A percentile compares a stretch with the other conserved stretches of the same genome.
These are phyloP conservation scores for Diddensiella santjacobensis DNA, from an alignment of 805 yeast species.

Conservation along the genomic window DNA sequence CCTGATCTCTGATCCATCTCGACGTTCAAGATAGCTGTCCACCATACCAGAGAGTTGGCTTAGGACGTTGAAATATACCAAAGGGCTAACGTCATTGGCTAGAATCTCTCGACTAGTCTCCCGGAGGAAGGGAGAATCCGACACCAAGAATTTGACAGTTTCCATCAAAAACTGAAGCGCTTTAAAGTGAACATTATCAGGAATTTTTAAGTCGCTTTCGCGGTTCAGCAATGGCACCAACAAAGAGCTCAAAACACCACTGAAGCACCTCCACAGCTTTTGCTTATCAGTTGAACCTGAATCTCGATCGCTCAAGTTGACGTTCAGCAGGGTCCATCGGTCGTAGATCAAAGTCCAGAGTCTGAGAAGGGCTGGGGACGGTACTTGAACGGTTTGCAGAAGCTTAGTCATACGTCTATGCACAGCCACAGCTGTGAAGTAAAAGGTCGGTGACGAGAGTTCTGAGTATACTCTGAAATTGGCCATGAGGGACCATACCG, in stretches of 20 bases:
- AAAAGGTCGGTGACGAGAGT: constrained; percentile 50
- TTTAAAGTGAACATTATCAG: constrained; percentile 50
- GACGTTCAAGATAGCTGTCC: constrained; percentile 11
- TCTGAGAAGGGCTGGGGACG: constrained; percentile 37
- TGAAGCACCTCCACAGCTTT: constrained; percentile 55
- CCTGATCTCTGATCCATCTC: constrained; percentile 3
- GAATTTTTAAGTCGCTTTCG: constrained; percentile 17
- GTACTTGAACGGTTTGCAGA: constrained; percentile 28
- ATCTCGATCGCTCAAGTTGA: constrained; percentile 22
- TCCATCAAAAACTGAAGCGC: constrained; percentile 33
- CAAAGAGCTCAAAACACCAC: constrained; percentile 69
- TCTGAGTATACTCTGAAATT: constrained; percentile 41
- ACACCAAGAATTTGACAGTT: constrained; percentile 34
- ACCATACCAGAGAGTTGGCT: constrained; percentile 37
- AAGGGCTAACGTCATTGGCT: constrained; percentile 62
- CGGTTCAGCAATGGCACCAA: constrained; percentile 27
- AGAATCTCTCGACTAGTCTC: constrained; percentile 72
- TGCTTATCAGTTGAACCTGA: constrained; percentile 17
- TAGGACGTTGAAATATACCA: constrained; percentile 47
- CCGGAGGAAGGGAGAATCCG: constrained; percentile 49
- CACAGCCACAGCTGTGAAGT: constrained; percentile 64
- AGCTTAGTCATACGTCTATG: constrained; percentile 58
- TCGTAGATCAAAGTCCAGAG: constrained; percentile 47
- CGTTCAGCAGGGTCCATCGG: constrained; percentile 40
- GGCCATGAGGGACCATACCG: constrained; percentile 24